Evolutionary conservation across 345 rosid genomes (phyloP), one percentile per base, ranked within the genome.

Genomic region (Eucalyptus marginata): DNA sequence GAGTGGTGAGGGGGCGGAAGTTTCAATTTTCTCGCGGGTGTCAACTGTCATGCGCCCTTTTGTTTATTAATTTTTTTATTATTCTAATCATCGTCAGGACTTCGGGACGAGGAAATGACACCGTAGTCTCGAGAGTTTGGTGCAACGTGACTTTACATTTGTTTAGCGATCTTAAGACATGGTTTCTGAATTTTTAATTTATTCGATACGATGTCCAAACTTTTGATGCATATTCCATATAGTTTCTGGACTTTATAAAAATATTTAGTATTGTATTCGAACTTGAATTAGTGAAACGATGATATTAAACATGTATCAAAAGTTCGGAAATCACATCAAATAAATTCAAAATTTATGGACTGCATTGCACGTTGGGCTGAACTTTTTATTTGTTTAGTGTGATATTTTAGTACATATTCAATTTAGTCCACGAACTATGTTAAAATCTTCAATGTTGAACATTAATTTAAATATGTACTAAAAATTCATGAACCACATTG

Each of bases 211-310:
- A 12, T 12, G 4, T 13, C 7, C 2, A 1, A 12, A 64, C 3
- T 64, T 64, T 64, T 7, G 0, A 8, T 14, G 4, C 0, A 7
- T 29, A 15, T 62, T 62, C 0, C 0, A 62, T 62, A 7, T 62
- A 29, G 1, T 1, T 8, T n/a, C 0, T 62, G 0, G 5, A 13
- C 25, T 52, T 62, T 29, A 29, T 24, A 84, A 10, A 46, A 43
- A 22, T 25, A 11, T 58, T 58, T 24, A 43, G 11, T 24, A 11
- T 58, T 58, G 0, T 58, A 25, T 12, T 0, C 3, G 0, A 58
- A 58, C 7, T 58, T 10, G n/a, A 58, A 58, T 25, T 25, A 25
- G 12, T 10, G 7, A 0, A 62, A 62, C 13, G 1, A 7, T 14
- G 3, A 29, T 29, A 62, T 29, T 0, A 62, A 29, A 62, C 0